phyloP scores from a whole-genome alignment of 345 rosid species.

The Hirschfeldia incana region DNA sequence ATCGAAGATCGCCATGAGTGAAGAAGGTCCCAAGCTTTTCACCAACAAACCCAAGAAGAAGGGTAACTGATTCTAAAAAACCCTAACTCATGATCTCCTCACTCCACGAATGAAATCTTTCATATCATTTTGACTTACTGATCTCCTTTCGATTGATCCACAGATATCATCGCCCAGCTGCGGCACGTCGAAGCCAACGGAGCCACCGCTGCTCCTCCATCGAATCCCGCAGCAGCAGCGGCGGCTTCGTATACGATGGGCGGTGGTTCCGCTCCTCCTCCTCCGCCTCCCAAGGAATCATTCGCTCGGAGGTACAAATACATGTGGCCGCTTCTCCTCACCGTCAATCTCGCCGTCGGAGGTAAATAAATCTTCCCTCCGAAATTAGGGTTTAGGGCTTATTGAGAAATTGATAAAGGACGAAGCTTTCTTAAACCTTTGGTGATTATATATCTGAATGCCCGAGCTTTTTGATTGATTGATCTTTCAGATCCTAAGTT shows the following conservation, averaged over 20 bases:
- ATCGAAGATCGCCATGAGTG: constrained; percentile 45
- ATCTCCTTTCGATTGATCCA: constrained; percentile 22
- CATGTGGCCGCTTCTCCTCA: constrained; percentile 77
- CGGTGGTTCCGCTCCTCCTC: constrained; percentile 46
- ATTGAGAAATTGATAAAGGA: background rate
- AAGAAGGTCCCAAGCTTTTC: constrained; percentile 72
- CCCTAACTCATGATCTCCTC: background rate
- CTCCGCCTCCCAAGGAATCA: constrained; percentile 70
- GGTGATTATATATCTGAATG: background rate
- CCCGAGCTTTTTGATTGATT: background rate
- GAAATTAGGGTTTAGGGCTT: background rate
- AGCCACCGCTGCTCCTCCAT: constrained; percentile 36
- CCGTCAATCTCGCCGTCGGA: constrained; percentile 77
- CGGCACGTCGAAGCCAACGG: constrained; percentile 50
- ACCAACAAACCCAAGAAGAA: constrained; percentile 73
- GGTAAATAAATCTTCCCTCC: constrained; percentile 48
- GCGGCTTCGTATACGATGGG: constrained; percentile 69
- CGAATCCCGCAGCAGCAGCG: constrained; percentile 52
- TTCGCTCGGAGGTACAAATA: constrained; percentile 81
- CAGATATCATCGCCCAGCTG: constrained; percentile 52
- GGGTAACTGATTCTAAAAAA: constrained; percentile 5
- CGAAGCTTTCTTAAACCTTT: background rate
- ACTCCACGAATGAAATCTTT: constrained; percentile 24
- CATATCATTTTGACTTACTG: background rate
- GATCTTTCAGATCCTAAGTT: background rate